A percentile compares a stretch with the other conserved stretches of the same genome.
These are phyloP conservation scores for Astraeus odoratus DNA, from an alignment of 768 basidiomycete genomes.

Conservation along the genomic window DNA sequence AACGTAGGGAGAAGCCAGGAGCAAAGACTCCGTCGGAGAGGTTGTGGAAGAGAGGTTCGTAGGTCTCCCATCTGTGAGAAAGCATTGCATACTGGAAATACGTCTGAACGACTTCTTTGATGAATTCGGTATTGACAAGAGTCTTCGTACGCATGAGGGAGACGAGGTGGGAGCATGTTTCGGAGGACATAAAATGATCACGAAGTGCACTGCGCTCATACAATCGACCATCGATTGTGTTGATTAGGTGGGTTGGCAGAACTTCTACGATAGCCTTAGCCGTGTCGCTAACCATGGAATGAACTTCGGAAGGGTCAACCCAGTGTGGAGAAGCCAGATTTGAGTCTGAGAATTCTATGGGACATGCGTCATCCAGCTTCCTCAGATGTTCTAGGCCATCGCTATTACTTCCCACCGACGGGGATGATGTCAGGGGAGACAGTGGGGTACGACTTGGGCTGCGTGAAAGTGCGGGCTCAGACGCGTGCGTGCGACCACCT, in stretches of 20 bases:
- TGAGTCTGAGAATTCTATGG: not conserved
- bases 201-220: conserved; percentile 4
- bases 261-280: not conserved
- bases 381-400: not conserved
- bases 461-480: not conserved
- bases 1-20: not conserved
- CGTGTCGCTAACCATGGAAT: not conserved
- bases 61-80: conserved; percentile 6
- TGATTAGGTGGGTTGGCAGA: conserved; percentile 6
- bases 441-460: not conserved
- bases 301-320: conserved; percentile 1
- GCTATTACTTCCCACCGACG: not conserved
- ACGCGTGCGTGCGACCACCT: too few relatives aligned
- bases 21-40: not conserved
- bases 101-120: conserved; percentile 3
- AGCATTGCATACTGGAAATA: conserved; percentile 9
- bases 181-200: conserved; percentile 2
- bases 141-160: conserved; percentile 1
- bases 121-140: conserved; percentile 1
- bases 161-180: not conserved
- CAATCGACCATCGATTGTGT: conserved; percentile 6
- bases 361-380: not conserved
- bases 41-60: conserved; percentile 3
- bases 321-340: conserved; percentile 1
- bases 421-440: not conserved